These are phyloP conservation scores for Corynespora cassiicola DNA, from an alignment of 2,329 filamentous ascomycete species.

Conservation along the genomic window DNA sequence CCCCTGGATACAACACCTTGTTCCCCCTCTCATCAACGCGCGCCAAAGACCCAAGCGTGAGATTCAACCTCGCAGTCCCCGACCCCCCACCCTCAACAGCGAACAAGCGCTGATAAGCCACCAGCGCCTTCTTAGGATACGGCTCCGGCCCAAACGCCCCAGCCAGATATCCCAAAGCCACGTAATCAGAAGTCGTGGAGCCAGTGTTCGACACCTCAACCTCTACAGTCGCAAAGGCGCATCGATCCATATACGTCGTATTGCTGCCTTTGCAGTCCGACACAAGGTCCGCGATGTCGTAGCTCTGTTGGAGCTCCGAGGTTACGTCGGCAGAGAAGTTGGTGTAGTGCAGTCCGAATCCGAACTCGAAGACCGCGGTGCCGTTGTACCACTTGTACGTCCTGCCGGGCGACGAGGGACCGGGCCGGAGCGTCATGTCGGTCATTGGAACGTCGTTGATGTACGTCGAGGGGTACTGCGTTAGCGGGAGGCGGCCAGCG, in stretches of 20 bases:
- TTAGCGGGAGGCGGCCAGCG: constrained; percentile 63
- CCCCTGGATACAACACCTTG: constrained; percentile 61
- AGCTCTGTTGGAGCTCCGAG: constrained; percentile 14
- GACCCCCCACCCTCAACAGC: constrained; percentile 46
- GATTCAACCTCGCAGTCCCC: constrained; percentile 44
- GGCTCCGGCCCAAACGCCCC: constrained; percentile 58
- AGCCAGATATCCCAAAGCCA: constrained; percentile 59
- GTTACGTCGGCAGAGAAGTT: constrained; percentile 51
- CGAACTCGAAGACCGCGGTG: constrained; percentile 59
- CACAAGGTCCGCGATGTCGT: constrained; percentile 20
- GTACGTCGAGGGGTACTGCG: constrained; percentile 63
- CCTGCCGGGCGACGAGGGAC: constrained; percentile 55
- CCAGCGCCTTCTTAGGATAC: constrained; percentile 61
- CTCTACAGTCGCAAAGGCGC: constrained; percentile 48
- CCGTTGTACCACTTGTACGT: constrained; percentile 67
- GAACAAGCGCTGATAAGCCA: constrained; percentile 56
- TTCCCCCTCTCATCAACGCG: constrained; percentile 60
- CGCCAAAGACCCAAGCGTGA: constrained; percentile 59
- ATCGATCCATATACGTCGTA: constrained; percentile 48
- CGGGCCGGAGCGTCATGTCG: constrained; percentile 63
- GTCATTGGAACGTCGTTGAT: constrained; percentile 60
- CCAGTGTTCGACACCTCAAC: constrained; percentile 59
- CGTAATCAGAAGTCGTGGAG: constrained; percentile 58
- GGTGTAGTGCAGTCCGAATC: constrained; percentile 66
- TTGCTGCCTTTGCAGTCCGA: constrained; percentile 45